These are phyloP conservation scores for Angomonas deanei DNA, from an alignment of 208 protist species.

Conservation along the genomic window DNA sequence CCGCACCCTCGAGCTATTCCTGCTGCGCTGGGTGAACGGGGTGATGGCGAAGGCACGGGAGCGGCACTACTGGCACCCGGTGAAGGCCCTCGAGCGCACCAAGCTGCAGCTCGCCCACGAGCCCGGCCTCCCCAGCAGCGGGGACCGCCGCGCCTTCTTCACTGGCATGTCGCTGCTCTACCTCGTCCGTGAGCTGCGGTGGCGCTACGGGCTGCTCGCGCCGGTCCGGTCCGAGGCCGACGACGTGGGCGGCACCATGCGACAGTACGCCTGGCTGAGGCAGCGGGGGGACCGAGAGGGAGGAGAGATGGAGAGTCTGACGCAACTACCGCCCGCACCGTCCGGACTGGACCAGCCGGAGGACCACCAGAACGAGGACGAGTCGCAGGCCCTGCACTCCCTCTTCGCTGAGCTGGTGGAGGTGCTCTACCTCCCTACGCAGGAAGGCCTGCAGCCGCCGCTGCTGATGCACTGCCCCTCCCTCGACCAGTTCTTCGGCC, in stretches of 20 bases:
- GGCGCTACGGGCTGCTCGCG: conserved; percentile 18
- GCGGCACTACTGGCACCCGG: conserved; percentile 15
- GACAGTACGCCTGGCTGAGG: background rate
- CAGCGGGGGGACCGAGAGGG: background rate
- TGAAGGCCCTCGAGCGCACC: conserved; percentile 13
- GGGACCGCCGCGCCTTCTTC: background rate
- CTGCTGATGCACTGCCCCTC: conserved; percentile 55
- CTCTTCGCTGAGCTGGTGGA: conserved; percentile 26
- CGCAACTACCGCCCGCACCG: background rate
- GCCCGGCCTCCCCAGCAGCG: background rate
- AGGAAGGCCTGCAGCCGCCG: conserved; percentile 54
- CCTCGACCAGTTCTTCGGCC: conserved; percentile 26
- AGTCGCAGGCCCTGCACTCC: background rate
- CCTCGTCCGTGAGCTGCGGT: conserved; percentile 55
- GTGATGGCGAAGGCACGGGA: conserved; percentile 31
- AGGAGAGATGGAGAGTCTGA: background rate
- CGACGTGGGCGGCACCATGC: background rate
- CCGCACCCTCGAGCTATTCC: conserved; percentile 35
- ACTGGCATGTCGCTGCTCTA: conserved; percentile 24
- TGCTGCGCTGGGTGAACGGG: conserved; percentile 70
- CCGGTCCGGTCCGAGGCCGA: background rate
- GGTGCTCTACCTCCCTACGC: conserved; percentile 42
- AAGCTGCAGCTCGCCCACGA: conserved; percentile 2
- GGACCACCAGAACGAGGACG: background rate
- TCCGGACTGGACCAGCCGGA: background rate